Conservation (phyloP, 352 stramenopile species). For the Blastocystis sp. region DNA sequence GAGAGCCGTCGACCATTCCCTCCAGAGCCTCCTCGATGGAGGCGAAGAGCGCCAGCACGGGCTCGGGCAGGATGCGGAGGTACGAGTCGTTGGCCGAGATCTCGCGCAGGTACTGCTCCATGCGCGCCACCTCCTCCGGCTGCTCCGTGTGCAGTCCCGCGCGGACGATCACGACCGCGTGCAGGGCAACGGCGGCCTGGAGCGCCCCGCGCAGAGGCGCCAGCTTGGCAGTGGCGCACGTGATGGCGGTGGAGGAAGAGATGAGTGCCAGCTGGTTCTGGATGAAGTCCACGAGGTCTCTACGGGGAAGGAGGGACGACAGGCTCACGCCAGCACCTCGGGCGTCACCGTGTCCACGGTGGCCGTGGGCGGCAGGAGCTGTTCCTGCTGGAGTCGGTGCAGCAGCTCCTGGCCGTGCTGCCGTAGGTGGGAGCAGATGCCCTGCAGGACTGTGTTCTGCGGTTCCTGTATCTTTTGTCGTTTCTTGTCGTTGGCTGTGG, state of each 20-base stretch:
- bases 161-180: slow-evolving; percentile 13
- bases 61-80: slow-evolving; percentile 24
- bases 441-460: not conserved
- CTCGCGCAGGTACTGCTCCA: not conserved
- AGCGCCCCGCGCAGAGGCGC: slow-evolving; percentile 22
- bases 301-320: not conserved
- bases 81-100: slow-evolving; percentile 24
- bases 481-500: too few species aligned
- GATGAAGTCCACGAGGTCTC: slow-evolving; percentile 43
- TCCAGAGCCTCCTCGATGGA: not conserved
- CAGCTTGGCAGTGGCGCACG: not conserved
- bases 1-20: not conserved
- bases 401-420: not conserved
- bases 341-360: slow-evolving; percentile 9
- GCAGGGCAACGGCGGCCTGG: slow-evolving; percentile 34
- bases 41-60: not conserved
- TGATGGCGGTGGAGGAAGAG: slow-evolving; percentile 28
- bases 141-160: not conserved
- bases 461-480: too few species aligned
- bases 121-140: not conserved
- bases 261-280: slow-evolving; percentile 12
- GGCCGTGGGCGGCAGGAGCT: not conserved
- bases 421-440: not conserved
- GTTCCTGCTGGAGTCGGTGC: not conserved
- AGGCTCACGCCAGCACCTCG: not conserved